These are phyloP conservation scores for Dillenia turbinata DNA, from an alignment of 164 flowering plant genomes.

Conservation along the genomic window DNA sequence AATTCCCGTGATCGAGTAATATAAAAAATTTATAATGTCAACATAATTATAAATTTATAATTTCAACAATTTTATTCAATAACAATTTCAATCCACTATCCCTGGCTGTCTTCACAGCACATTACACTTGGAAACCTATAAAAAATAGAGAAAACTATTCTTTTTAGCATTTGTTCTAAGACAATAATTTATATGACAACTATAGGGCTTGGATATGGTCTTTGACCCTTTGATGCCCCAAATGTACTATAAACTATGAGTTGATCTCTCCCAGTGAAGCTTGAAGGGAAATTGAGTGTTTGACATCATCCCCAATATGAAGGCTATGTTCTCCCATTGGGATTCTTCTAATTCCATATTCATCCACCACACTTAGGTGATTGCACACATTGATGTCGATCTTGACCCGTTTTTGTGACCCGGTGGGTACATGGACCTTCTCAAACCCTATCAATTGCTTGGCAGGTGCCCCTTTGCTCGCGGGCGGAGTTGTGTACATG, in stretches of 20 bases:
- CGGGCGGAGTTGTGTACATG: conserved; percentile 70
- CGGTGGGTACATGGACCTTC: conserved; percentile 39
- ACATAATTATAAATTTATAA: too few species aligned
- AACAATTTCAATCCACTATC: not conserved
- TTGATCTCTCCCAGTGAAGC: conserved; percentile 1
- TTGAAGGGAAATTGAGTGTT: conserved; percentile 38
- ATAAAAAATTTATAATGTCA: too few species aligned
- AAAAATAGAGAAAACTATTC: too few species aligned
- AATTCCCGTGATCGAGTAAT: too few species aligned
- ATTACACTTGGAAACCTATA: too few species aligned
- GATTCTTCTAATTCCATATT: conserved; percentile 49
- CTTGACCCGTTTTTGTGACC: conserved; percentile 25
- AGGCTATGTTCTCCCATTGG: conserved; percentile 55
- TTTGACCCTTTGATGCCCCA: not conserved
- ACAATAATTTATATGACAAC: too few species aligned
- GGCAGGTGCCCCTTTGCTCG: conserved; percentile 57
- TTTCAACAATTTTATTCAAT: not conserved
- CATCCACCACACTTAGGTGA: conserved; percentile 45
- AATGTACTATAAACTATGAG: not conserved
- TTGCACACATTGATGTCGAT: conserved; percentile 43
- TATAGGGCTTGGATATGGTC: too few species aligned
- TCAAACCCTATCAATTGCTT: conserved; percentile 66
- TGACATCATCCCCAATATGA: conserved; percentile 46
- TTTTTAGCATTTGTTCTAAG: too few species aligned
- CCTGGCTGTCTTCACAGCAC: not conserved